Evolutionary conservation across 2,329 filamentous ascomycete species (phyloP).

Genomic region (Penicillium paneum): DNA sequence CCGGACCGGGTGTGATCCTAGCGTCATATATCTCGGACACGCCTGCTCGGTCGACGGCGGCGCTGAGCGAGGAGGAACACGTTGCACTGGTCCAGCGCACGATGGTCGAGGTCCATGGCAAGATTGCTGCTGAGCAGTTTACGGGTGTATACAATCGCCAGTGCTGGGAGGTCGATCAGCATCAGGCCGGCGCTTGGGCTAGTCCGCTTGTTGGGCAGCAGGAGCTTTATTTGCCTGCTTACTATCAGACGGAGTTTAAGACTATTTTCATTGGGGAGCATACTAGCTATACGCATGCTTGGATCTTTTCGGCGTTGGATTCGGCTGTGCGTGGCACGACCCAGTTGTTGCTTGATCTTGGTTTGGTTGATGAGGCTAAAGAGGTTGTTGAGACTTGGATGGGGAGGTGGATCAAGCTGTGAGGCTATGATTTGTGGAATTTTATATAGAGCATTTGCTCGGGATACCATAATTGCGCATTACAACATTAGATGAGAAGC

Average conservation of each 20-base stretch:
- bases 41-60: slow-evolving; percentile 22
- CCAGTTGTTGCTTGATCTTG: slow-evolving; percentile 61
- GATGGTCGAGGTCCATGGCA: slow-evolving; percentile 66
- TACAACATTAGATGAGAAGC: not conserved
- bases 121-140: slow-evolving; percentile 58
- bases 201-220: slow-evolving; percentile 62
- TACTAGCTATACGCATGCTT: slow-evolving; percentile 66
- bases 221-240: slow-evolving; percentile 67
- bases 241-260: slow-evolving; percentile 66
- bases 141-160: slow-evolving; percentile 63
- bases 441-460: too few relatives aligned
- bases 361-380: slow-evolving; percentile 68
- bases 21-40: slow-evolving; percentile 45
- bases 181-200: slow-evolving; percentile 62
- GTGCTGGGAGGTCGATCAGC: slow-evolving; percentile 64
- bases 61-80: slow-evolving; percentile 44
- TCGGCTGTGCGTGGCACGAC: slow-evolving; percentile 63
- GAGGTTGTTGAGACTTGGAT: slow-evolving; percentile 63
- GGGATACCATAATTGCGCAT: too few relatives aligned
- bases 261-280: slow-evolving; percentile 70
- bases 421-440: not conserved
- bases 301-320: slow-evolving; percentile 58
- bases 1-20: slow-evolving; percentile 35
- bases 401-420: slow-evolving; percentile 59
- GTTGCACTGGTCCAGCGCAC: slow-evolving; percentile 61